These are phyloP conservation scores for Hypoxylon rickii DNA, from an alignment of 495 filamentous ascomycete genomes.

Conservation along the genomic window DNA sequence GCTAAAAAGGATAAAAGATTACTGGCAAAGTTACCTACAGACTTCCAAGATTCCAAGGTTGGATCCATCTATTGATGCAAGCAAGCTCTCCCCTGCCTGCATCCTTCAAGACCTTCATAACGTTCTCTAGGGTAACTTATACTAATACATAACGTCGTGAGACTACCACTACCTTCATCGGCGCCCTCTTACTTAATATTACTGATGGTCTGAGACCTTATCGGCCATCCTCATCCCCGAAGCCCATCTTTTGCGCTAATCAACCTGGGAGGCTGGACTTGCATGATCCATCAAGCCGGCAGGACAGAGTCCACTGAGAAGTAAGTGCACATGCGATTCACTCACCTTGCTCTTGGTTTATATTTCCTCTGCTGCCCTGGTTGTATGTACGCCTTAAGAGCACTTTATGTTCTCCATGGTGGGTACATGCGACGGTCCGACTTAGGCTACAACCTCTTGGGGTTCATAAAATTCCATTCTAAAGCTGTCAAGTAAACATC, in stretches of 20 bases:
- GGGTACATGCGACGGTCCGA: no score
- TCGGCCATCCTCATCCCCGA: no score
- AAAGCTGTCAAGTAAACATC: no score
- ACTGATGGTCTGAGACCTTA: no score
- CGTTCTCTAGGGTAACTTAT: neutral
- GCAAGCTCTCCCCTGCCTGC: conserved; percentile 15
- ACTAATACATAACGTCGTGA: neutral
- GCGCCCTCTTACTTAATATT: neutral
- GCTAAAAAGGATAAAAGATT: no score
- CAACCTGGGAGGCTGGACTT: conserved; percentile 15
- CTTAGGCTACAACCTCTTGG: no score
- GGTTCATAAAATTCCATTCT: no score
- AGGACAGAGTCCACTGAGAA: neutral
- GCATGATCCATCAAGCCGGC: conserved; percentile 13
- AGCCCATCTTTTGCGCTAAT: neutral
- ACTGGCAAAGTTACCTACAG: no score
- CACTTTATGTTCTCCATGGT: no score
- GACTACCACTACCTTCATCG: conserved; percentile 2
- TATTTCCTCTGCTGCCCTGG: neutral
- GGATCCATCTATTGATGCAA: no score
- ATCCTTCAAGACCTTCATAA: neutral
- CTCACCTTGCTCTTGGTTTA: neutral
- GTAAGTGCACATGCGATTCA: conserved; percentile 20
- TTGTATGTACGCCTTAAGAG: no score
- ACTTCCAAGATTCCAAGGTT: no score